Base-by-base conservation (phyloP, 306 rosid species). In the Quercus rubra region DNA sequence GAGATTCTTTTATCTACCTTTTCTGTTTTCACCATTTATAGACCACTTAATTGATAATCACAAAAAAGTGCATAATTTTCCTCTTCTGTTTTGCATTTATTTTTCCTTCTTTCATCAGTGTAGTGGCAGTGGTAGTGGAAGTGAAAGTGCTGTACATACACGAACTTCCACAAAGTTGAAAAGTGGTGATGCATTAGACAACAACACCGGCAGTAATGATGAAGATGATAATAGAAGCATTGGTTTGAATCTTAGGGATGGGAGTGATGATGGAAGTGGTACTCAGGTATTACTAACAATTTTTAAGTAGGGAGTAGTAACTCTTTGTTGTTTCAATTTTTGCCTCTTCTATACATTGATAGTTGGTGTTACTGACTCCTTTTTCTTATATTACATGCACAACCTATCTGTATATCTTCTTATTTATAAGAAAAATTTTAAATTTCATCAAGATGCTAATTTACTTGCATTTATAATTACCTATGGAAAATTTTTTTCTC, bases 21-120 rank as follows among this genome's bases (percentile, higher is more conserved):
- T 49, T 49, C 54, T 49, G 14, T 49, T 49, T 49, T 49, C 54
- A 49, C 17, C 54, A 49, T 49, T 11, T 49, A 49, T 49, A 49
- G 17, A 49, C 54, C 54, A 49, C 17, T 49, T 49, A 49, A 49
- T 12, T 12, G 17, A 49, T 49, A 49, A 49, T 49, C 54, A 49
- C 54, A 49, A 12, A 49, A 10, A 66, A 52, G 23, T 49, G 54
- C 54, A 31, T 5, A 68, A 18, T 14, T 21, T 56, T 67, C 46
- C 21, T 56, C 11, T 75, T 28, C 70, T 62, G 30, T 51, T 80
- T 43, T 56, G 8, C n/a, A 30, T 57, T 77, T 19, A 55, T 64
- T 56, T 15, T 43, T 69, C 75, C 55, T 73, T 41, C 43, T 75
- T 74, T 74, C 77, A 63, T 63, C 30, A 61, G 31, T 43, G 56